phyloP scores from a whole-genome alignment of 805 yeast genomes.

The Debaryomyces maramus region DNA sequence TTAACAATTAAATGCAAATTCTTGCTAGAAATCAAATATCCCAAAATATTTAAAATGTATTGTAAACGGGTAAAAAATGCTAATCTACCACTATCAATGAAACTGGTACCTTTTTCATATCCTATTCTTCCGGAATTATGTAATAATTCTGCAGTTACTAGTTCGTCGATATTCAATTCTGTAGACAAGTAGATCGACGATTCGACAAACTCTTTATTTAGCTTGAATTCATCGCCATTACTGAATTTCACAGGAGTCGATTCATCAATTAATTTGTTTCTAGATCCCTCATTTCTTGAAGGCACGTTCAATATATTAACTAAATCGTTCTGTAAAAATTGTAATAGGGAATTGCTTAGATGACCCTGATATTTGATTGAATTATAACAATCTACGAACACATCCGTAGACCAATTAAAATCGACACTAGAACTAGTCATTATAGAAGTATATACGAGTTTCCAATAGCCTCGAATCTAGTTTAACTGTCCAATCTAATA shows the following conservation, averaged over 20 bases:
- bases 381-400: slow-evolving; percentile 46
- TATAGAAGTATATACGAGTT: no score
- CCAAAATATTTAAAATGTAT: slow-evolving; percentile 67
- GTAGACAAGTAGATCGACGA: slow-evolving; percentile 59
- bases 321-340: slow-evolving; percentile 47
- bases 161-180: slow-evolving; percentile 62
- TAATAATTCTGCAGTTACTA: slow-evolving; percentile 69
- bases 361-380: slow-evolving; percentile 33
- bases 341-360: slow-evolving; percentile 24
- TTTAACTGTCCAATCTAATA: no score
- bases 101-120: slow-evolving; percentile 46
- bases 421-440: slow-evolving; percentile 3
- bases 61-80: slow-evolving; percentile 68
- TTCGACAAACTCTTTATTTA: slow-evolving; percentile 66
- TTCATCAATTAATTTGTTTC: slow-evolving; percentile 44
- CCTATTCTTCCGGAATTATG: slow-evolving; percentile 42
- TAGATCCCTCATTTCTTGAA: slow-evolving; percentile 45
- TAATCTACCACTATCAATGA: slow-evolving; percentile 63
- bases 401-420: slow-evolving; percentile 41
- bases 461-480: no score
- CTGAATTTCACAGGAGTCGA: slow-evolving; percentile 42
- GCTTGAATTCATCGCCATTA: slow-evolving; percentile 56
- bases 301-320: slow-evolving; percentile 41
- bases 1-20: slow-evolving; percentile 24
- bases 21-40: slow-evolving; percentile 24